Conservation (phyloP, 352 stramenopile species). For the Globisporangium camurandrum region DNA sequence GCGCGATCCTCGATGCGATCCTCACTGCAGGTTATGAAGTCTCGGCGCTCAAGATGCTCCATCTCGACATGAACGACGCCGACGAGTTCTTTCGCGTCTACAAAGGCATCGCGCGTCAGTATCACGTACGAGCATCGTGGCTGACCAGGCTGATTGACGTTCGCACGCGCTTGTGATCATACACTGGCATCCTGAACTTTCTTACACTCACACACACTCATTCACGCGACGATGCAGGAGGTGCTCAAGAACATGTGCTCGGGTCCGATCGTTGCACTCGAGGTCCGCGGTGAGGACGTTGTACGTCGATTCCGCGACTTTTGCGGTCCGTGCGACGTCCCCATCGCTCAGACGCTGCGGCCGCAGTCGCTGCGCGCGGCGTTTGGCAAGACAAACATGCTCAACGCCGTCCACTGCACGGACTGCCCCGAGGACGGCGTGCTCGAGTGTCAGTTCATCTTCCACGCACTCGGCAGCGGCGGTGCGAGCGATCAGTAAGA, state of each 20-base stretch:
- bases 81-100: slow-evolving; percentile 91
- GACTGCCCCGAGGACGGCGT: slow-evolving; percentile 88
- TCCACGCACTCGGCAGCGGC: slow-evolving; percentile 31
- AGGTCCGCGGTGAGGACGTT: slow-evolving; percentile 81
- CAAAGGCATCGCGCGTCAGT: slow-evolving; percentile 62
- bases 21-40: slow-evolving; percentile 80
- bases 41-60: slow-evolving; percentile 81
- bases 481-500: slow-evolving; percentile 9
- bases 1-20: slow-evolving; percentile 79
- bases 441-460: slow-evolving; percentile 89
- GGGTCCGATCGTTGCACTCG: slow-evolving; percentile 80
- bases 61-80: slow-evolving; percentile 66
- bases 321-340: slow-evolving; percentile 84
- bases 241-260: slow-evolving; percentile 90
- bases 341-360: slow-evolving; percentile 84
- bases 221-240: slow-evolving; percentile 27
- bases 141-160: no score
- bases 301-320: slow-evolving; percentile 76
- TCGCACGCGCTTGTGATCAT: no score
- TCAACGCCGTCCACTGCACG: slow-evolving; percentile 91
- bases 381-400: slow-evolving; percentile 79
- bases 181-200: no score
- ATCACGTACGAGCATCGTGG: slow-evolving; percentile 46
- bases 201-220: no score
- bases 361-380: slow-evolving; percentile 78